phyloP scores from a whole-genome alignment of 176 grass and related monocot genomes.

The Tillandsia leiboldiana region DNA sequence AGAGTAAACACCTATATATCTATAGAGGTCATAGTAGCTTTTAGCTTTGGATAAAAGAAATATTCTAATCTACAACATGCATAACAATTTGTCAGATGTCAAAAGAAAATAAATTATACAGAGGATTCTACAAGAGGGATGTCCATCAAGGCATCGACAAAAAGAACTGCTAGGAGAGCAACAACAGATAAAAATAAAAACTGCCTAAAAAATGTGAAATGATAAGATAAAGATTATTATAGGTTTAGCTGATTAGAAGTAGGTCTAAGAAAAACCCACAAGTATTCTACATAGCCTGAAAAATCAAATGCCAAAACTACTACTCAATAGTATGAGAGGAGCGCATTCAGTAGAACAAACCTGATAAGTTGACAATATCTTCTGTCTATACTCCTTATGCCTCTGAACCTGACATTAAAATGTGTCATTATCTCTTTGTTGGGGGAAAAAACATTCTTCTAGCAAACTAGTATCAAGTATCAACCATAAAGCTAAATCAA shows the following conservation, averaged over 20 bases:
- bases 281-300: not conserved
- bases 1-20: no score
- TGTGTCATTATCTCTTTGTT: slow-evolving; percentile 3
- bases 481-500: not conserved
- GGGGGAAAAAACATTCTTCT: not conserved
- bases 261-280: not conserved
- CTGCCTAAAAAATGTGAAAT: no score
- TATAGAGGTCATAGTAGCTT: no score
- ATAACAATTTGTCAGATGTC: slow-evolving; percentile 5
- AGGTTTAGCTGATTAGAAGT: not conserved
- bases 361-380: slow-evolving; percentile 74
- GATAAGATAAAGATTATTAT: no score
- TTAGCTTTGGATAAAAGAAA: no score
- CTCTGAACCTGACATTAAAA: slow-evolving; percentile 48
- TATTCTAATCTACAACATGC: not conserved
- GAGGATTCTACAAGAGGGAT: no score
- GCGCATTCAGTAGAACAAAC: slow-evolving; percentile 35
- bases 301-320: not conserved
- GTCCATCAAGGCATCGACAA: no score
- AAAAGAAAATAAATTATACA: slow-evolving; percentile 13
- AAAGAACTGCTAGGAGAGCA: no score
- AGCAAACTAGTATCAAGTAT: not conserved
- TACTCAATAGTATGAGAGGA: slow-evolving; percentile 1
- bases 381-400: slow-evolving; percentile 84
- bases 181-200: no score